Percentiles rank a stretch among this genome's conserved stretches.
Evolutionary conservation across 2,329 filamentous ascomycete genomes (phyloP).

Genomic region (Xylaria hypoxylon): DNA sequence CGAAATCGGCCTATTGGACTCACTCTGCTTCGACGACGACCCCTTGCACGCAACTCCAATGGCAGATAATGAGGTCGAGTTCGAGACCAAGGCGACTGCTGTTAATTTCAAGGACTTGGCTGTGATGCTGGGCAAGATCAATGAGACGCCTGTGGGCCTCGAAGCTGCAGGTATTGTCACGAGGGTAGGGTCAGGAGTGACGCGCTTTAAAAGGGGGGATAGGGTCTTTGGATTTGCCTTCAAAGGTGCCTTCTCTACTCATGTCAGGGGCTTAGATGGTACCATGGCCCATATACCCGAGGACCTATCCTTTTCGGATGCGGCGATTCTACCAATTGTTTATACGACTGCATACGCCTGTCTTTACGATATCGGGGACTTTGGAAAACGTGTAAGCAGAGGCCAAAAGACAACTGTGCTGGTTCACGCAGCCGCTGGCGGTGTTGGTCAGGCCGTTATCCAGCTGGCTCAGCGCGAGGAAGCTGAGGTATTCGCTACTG

Average conservation of each 20-base stretch:
- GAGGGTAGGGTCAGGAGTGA: slow-evolving; percentile 40
- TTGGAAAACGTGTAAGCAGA: slow-evolving; percentile 38
- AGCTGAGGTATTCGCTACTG: slow-evolving; percentile 50
- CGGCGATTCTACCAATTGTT: slow-evolving; percentile 21
- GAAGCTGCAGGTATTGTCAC: slow-evolving; percentile 51
- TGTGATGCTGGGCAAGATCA: slow-evolving; percentile 32
- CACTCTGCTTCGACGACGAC: slow-evolving; percentile 42
- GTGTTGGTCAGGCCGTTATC: slow-evolving; percentile 38
- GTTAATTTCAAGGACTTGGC: slow-evolving; percentile 37
- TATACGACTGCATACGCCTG: slow-evolving; percentile 45
- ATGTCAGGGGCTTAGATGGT: slow-evolving; percentile 29
- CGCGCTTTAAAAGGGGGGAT: slow-evolving; percentile 36
- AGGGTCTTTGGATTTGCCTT: slow-evolving; percentile 22
- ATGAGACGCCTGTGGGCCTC: slow-evolving; percentile 28
- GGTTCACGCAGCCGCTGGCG: slow-evolving; percentile 41
- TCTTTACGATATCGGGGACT: slow-evolving; percentile 43
- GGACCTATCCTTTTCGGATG: slow-evolving; percentile 28
- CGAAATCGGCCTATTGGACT: slow-evolving; percentile 38
- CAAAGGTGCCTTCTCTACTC: slow-evolving; percentile 20
- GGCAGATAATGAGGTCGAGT: slow-evolving; percentile 39
- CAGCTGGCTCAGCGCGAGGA: slow-evolving; percentile 36
- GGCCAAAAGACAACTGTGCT: slow-evolving; percentile 31
- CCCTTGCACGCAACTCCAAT: slow-evolving; percentile 1
- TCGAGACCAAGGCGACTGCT: slow-evolving; percentile 36
- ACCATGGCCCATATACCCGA: slow-evolving; percentile 32